These are phyloP conservation scores for Globisporangium alternatum DNA, from an alignment of 352 stramenopile genomes.

Conservation along the genomic window DNA sequence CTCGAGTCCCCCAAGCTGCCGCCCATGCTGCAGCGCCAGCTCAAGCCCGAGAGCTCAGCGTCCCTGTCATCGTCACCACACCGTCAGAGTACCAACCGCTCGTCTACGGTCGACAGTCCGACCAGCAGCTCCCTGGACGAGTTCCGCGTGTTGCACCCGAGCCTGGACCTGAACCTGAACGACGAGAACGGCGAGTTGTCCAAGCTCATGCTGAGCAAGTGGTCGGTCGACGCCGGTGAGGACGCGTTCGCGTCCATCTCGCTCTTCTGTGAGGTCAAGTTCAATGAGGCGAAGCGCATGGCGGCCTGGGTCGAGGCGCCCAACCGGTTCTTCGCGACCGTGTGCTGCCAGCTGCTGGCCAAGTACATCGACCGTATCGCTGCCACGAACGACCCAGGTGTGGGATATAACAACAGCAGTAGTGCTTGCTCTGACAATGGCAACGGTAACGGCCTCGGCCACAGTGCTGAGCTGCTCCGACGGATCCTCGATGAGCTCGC, in stretches of 20 bases:
- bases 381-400: not conserved
- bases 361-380: slow-evolving; percentile 51
- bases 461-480: slow-evolving; percentile 47
- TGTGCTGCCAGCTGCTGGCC: slow-evolving; percentile 63
- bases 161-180: slow-evolving; percentile 44
- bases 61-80: not conserved
- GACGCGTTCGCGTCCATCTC: slow-evolving; percentile 56
- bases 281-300: slow-evolving; percentile 75
- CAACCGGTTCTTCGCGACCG: slow-evolving; percentile 73
- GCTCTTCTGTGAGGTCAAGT: slow-evolving; percentile 79
- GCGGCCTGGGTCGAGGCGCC: slow-evolving; percentile 63
- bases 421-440: not conserved
- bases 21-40: slow-evolving; percentile 33
- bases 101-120: slow-evolving; percentile 5
- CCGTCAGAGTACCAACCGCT: not conserved
- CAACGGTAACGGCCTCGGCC: slow-evolving; percentile 16
- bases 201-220: slow-evolving; percentile 58
- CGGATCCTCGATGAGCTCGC: slow-evolving; percentile 51
- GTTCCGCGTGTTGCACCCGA: slow-evolving; percentile 58
- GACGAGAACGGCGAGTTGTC: slow-evolving; percentile 61
- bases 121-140: slow-evolving; percentile 20
- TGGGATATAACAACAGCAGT: slow-evolving; percentile 1
- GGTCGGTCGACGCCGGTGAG: slow-evolving; percentile 58
- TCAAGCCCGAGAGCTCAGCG: slow-evolving; percentile 2
- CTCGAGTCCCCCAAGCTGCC: slow-evolving; percentile 34